phyloP scores from a whole-genome alignment of 2,329 filamentous ascomycete genomes.

The Hypoxylon sp. region DNA sequence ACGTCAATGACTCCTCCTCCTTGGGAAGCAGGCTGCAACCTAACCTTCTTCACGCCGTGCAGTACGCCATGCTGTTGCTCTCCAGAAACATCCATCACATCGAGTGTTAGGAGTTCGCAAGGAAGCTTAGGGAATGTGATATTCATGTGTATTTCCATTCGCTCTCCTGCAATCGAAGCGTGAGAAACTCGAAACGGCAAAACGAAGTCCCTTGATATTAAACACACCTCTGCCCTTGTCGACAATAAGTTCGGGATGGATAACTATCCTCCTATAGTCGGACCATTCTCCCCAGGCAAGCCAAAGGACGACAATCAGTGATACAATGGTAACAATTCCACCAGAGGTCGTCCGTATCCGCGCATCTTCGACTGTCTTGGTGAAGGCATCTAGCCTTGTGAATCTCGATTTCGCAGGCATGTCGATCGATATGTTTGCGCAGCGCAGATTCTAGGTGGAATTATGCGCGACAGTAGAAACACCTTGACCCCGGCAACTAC shows the following conservation, averaged over 20 bases:
- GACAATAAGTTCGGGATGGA: constrained; percentile 93
- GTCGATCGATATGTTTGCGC: constrained; percentile 35
- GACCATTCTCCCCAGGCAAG: constrained; percentile 96
- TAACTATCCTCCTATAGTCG: constrained; percentile 88
- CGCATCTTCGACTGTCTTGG: constrained; percentile 98
- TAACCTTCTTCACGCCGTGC: constrained; percentile 92
- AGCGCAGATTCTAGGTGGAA: constrained; percentile 18
- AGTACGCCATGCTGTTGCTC: constrained; percentile 96
- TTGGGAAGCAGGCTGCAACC: constrained; percentile 78
- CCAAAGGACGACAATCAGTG: constrained; percentile 88
- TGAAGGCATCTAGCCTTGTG: constrained; percentile 97
- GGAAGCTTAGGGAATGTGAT: constrained; percentile 94
- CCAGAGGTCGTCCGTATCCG: constrained; percentile 95
- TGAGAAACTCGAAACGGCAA: constrained; percentile 44
- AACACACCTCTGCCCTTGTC: constrained; percentile 91
- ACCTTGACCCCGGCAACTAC: constrained; percentile 12
- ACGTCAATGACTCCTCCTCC: constrained; percentile 83
- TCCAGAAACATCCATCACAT: constrained; percentile 99
- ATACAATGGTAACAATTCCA: constrained; percentile 93
- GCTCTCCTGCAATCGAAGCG: constrained; percentile 73
- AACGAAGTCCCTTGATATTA: constrained; percentile 17
- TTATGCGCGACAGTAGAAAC: constrained; percentile 33
- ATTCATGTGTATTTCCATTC: constrained; percentile 99
- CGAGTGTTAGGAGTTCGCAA: constrained; percentile 94
- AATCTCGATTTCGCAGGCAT: constrained; percentile 97